Evolutionary conservation across 345 rosid genomes (phyloP), one percentile per base, ranked within the genome.

Genomic region (Eucalyptus brandiana): DNA sequence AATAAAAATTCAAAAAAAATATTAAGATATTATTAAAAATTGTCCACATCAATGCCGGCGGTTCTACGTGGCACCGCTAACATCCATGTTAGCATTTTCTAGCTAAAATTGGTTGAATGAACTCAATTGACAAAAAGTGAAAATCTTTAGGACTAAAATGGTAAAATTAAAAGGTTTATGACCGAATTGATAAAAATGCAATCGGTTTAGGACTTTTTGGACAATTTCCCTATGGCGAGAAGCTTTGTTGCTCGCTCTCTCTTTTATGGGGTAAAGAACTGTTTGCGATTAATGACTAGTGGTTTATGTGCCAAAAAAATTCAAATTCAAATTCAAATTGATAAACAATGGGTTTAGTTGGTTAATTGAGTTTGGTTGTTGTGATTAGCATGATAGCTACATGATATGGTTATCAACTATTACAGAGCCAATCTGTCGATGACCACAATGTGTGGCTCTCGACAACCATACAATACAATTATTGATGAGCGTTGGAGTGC

Each of bases 21-120:
- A 19, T 19, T 1, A 53, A 53, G 9, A 51, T 53, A 53, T 53
- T 53, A 53, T 53, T 19, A 19, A 53, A 53, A 53, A 53, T 53
- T 53, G 5, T 53, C 0, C 0, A 53, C 24, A 19, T 53, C 0
- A 0, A 10, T 53, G 11, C 5, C 0, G 11, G 21, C 0, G 2
- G 11, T 21, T 11, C 0, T 53, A 53, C 1, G 5, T 53, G 58
- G 24, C 0, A 19, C 2, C 0, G 5, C 58, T 2, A 53, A 8
- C 2, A 21, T 21, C 11, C 58, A 53, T 1, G 2, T 53, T 2
- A 53, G 2, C 5, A 21, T 53, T 21, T 53, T 53, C 26, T 0
- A 21, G 2, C 5, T 53, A 53, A 53, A 53, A 53, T 19, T 53
- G 11, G 2, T 1, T 0, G 0, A 8, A 19, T 53, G 0, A 21